Base-by-base conservation (phyloP, 1,284 basidiomycete species). In the Microstroma glucosiphilum region DNA sequence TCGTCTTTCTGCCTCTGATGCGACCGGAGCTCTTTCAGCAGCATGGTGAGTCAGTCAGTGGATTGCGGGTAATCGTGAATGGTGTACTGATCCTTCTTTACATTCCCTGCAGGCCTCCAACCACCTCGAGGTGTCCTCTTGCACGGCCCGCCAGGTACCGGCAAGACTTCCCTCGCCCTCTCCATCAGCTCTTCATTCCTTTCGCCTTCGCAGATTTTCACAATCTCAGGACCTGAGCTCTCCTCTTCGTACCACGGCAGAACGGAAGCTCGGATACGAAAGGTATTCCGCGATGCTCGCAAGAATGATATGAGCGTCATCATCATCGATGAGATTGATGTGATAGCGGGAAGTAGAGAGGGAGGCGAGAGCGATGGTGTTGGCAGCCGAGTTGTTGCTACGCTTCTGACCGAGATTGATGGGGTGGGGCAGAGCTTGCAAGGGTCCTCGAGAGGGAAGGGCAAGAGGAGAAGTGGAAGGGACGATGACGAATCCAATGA, bases 251-350 rank as follows among this genome's bases (percentile, higher is more conserved):
- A 91, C 76, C 94, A 97, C 73, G 94, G 94, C 49, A 94, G 98
- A 82, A 96, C 93, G 0, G 94, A 98, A 79, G 86, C 90, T 2
- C 87, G 88, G 65, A 83, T 99, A 19, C 86, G 94, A 19, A 88
- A 88, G 23, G 88, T 98, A 0, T 99, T 98, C 79, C 85, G 84
- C 26, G 87, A 92, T 70, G 96, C 96, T 0, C 85, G 86, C 58
- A 82, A 84, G 42, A 86, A 88, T 69, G 88, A 87, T 66, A 93
- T 94, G 0, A 71, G 72, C 42, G 91, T 99, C 68, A 86, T 98
- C 58, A 88, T 99, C 37, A 83, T 99, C 51, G 96, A 98, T 75
- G 96, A 99, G 81, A 88, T 99, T 1, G 96, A 99, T 73, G 93
- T 93, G 0, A 81, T 98, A 25, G 72, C 63, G 15, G 57, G 58